Percentiles rank a stretch among this genome's conserved stretches.
phyloP scores from a whole-genome alignment of 2,329 filamentous ascomycete genomes.

The Metarhizium album region DNA sequence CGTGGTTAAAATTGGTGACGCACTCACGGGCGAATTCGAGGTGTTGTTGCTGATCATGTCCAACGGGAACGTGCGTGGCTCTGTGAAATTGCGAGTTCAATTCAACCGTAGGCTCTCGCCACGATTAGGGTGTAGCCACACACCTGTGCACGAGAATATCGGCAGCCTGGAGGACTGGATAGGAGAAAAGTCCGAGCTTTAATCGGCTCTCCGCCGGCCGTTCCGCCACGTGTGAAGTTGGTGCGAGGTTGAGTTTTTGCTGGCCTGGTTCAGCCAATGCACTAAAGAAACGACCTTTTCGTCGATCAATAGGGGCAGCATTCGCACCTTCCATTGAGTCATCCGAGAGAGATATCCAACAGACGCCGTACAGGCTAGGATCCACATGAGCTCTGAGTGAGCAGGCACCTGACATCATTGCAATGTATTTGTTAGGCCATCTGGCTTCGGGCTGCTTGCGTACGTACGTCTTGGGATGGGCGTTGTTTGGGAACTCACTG shows the following conservation, averaged over 20 bases:
- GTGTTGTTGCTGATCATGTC: constrained; percentile 91
- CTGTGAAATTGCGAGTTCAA: constrained; percentile 25
- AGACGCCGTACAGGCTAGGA: constrained; percentile 80
- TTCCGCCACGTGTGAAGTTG: constrained; percentile 48
- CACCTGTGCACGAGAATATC: constrained; percentile 82
- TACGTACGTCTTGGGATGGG: background rate
- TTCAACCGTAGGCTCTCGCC: background rate
- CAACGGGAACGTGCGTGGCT: constrained; percentile 89
- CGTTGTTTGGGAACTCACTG: constrained; percentile 36
- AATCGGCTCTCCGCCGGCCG: constrained; percentile 47
- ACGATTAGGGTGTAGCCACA: background rate
- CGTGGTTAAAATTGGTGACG: constrained; percentile 76
- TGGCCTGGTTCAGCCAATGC: constrained; percentile 22
- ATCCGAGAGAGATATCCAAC: constrained; percentile 95
- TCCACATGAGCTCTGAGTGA: constrained; percentile 93
- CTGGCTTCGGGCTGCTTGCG: background rate
- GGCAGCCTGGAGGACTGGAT: constrained; percentile 89
- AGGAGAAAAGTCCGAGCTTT: constrained; percentile 87
- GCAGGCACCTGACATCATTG: constrained; percentile 47
- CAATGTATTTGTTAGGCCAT: background rate
- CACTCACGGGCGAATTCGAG: constrained; percentile 85
- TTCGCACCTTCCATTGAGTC: constrained; percentile 90
- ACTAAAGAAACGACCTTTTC: background rate
- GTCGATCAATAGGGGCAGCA: background rate
- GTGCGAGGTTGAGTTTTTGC: constrained; percentile 61